phyloP scores from a whole-genome alignment of 2,329 filamentous ascomycete genomes.

The Fusarium vanettenii region DNA sequence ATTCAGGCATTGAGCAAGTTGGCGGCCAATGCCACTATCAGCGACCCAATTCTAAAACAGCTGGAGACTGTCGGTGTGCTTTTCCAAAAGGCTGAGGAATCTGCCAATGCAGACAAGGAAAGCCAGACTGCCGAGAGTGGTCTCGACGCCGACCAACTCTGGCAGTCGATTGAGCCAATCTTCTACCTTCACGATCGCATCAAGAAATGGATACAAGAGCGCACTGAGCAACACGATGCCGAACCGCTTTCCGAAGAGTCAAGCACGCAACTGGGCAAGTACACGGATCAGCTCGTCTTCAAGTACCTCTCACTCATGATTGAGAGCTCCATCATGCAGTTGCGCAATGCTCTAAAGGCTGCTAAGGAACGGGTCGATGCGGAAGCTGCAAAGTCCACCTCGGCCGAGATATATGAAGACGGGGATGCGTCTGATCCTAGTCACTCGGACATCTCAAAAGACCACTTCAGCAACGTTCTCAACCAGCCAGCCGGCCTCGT shows the following conservation, averaged over 20 bases:
- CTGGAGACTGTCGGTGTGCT: conserved; percentile 42
- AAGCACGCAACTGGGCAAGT: conserved; percentile 62
- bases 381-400: conserved; percentile 63
- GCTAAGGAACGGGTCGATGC: conserved; percentile 45
- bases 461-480: conserved; percentile 80
- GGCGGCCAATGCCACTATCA: conserved; percentile 33
- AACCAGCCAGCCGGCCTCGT: conserved; percentile 45
- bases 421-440: conserved; percentile 83
- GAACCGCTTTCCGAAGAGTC: conserved; percentile 29
- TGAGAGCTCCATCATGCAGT: conserved; percentile 84
- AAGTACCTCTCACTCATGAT: conserved; percentile 89
- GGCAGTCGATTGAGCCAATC: conserved; percentile 85
- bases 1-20: conserved; percentile 41
- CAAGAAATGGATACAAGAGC: conserved; percentile 71
- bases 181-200: conserved; percentile 67
- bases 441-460: conserved; percentile 82
- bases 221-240: conserved; percentile 59
- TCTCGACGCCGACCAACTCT: conserved; percentile 63
- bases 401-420: conserved; percentile 72
- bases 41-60: conserved; percentile 40
- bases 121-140: conserved; percentile 13
- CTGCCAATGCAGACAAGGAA: conserved; percentile 21
- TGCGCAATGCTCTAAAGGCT: conserved; percentile 76
- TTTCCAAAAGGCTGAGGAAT: conserved; percentile 42
- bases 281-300: conserved; percentile 90